Evolutionary conservation across 768 basidiomycete species (phyloP).

Genomic region (Rubroboletus satanas): DNA sequence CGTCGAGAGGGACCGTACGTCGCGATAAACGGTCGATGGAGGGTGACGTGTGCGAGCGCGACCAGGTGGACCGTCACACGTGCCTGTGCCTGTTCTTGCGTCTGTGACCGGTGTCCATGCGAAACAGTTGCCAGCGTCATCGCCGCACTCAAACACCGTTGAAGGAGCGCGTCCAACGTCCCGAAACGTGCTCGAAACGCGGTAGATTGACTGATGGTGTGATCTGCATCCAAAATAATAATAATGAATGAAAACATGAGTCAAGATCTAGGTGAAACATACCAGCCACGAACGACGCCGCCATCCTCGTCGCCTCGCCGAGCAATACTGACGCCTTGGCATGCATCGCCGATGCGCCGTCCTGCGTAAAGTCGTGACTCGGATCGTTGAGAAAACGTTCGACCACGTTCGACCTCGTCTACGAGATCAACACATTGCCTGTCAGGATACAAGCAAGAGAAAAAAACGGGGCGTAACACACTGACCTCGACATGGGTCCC

Average conservation of each 20-base stretch:
- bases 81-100: background rate
- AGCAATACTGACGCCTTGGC: constrained; percentile 35
- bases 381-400: constrained; percentile 17
- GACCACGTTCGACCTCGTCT: constrained; percentile 13
- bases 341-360: constrained; percentile 11
- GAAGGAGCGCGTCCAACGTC: constrained; percentile 45
- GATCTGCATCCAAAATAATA: constrained; percentile 30
- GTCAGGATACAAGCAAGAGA: background rate
- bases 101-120: background rate
- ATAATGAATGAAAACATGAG: too few species aligned
- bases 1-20: constrained; percentile 11
- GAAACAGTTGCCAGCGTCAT: background rate
- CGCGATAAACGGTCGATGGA: constrained; percentile 21
- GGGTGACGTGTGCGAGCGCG: constrained; percentile 24
- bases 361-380: constrained; percentile 7
- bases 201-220: constrained; percentile 39
- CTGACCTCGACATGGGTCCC: constrained; percentile 12
- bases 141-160: constrained; percentile 20
- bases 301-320: constrained; percentile 30
- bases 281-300: constrained; percentile 30
- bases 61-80: constrained; percentile 17
- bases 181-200: constrained; percentile 43
- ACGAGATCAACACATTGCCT: background rate
- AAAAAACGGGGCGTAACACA: background rate
- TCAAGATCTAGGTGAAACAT: background rate